Evolutionary conservation across 2,329 filamentous ascomycete species (phyloP).

Genomic region (Aspergillus brunneoviolaceus): DNA sequence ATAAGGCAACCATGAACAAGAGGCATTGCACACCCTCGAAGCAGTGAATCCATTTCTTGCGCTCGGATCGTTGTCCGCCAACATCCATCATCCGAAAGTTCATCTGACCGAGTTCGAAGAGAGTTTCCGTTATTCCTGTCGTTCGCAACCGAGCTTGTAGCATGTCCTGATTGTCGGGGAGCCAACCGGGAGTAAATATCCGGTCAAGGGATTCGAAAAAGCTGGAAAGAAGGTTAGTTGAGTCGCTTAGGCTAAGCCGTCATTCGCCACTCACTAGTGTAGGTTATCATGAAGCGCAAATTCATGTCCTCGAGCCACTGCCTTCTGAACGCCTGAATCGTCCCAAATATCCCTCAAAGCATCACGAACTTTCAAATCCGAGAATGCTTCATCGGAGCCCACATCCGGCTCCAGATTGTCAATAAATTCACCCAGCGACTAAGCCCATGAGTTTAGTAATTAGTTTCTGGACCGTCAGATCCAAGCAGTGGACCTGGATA

Average conservation of each 20-base stretch:
- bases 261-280: conserved; percentile 68
- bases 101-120: conserved; percentile 86
- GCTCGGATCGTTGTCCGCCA: conserved; percentile 85
- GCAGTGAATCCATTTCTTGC: conserved; percentile 97
- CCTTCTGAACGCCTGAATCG: conserved; percentile 78
- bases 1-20: conserved; percentile 91
- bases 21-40: conserved; percentile 93
- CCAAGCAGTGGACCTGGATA: neutral
- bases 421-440: conserved; percentile 78
- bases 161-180: conserved; percentile 92
- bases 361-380: conserved; percentile 59
- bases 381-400: conserved; percentile 75
- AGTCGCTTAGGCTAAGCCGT: neutral
- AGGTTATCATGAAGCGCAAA: conserved; percentile 96
- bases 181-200: conserved; percentile 72
- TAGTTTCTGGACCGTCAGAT: neutral
- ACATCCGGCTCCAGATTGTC: conserved; percentile 75
- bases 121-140: conserved; percentile 92
- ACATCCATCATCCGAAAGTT: conserved; percentile 98
- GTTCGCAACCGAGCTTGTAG: conserved; percentile 85
- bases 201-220: conserved; percentile 80
- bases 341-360: conserved; percentile 83
- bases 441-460: conserved; percentile 18
- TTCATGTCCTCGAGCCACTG: conserved; percentile 93
- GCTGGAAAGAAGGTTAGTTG: conserved; percentile 48